A percentile compares a stretch with the other conserved stretches of the same genome.
phyloP scores from a whole-genome alignment of 495 filamentous ascomycete species.

The Tetracladium marchalianum region DNA sequence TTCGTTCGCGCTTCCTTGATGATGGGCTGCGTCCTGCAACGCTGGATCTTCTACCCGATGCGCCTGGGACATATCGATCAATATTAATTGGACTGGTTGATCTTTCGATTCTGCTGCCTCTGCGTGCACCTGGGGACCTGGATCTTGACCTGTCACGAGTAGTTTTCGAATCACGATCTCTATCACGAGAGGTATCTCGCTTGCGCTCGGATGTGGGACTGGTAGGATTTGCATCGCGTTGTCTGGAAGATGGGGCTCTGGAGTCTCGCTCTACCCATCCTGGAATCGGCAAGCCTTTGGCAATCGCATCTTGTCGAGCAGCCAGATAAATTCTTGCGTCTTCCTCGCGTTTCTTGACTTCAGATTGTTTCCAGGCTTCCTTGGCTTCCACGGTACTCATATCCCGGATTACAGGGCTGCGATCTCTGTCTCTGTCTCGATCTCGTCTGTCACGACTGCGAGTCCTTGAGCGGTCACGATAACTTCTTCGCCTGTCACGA shows the following conservation, averaged over 20 bases:
- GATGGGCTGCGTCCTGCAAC: constrained; percentile 3
- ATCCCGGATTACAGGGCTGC: neutral
- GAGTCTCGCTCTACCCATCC: constrained; percentile 4
- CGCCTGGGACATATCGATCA: constrained; percentile 45
- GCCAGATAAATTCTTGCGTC: constrained; percentile 48
- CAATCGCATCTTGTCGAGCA: constrained; percentile 39
- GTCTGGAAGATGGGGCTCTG: neutral
- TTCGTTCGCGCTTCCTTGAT: neutral
- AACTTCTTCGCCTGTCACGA: constrained; percentile 14
- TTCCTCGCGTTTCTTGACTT: constrained; percentile 44
- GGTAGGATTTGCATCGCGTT: constrained; percentile 1
- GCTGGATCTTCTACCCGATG: constrained; percentile 2
- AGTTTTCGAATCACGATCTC: constrained; percentile 3
- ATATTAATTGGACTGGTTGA: constrained; percentile 34
- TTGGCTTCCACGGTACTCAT: constrained; percentile 3
- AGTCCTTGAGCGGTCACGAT: constrained; percentile 16
- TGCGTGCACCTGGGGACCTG: constrained; percentile 13
- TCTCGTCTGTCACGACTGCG: constrained; percentile 12
- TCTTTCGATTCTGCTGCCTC: constrained; percentile 32
- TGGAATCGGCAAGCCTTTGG: constrained; percentile 39
- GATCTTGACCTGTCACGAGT: constrained; percentile 13
- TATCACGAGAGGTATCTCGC: constrained; percentile 13
- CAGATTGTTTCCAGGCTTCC: constrained; percentile 39
- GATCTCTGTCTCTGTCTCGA: constrained; percentile 10
- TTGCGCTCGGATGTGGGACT: constrained; percentile 11